Base-by-base conservation (phyloP, 139 green algal species). In the Zygnema cylindricum region DNA sequence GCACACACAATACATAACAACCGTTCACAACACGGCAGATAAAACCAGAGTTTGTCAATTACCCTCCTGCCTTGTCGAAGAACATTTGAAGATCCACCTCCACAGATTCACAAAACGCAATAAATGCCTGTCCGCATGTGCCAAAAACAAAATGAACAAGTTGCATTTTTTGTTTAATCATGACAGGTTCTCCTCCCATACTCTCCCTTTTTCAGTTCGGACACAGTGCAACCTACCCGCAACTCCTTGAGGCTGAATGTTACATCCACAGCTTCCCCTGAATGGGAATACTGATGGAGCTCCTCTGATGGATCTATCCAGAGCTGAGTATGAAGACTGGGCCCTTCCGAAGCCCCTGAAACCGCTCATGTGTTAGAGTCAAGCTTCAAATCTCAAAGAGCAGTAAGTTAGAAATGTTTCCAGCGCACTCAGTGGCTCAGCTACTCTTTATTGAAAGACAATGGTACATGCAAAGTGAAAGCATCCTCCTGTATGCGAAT, bases 181-280 rank as follows among this genome's bases (percentile, higher is more conserved):
- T 16, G 36, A 33, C 35, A 33, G 36, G 33, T 35, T 55, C 69
- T 38, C 71, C 2, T 38, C 1, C 16, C 16, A 21, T 38, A 22
- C 40, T 78, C 16, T 16, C 11, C 71, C 71, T 23, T 21, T 23
- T 21, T 63, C 11, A 42, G 25, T 38, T 78, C 71, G 25, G n/a
- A n/a, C n/a, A n/a, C n/a, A n/a, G n/a, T n/a, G n/a, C 71, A 77
- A 39, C 82, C 32, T 42, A 91, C 86, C 84, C 89, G 88, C 30
- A 92, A 57, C 63, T 92, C 88, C 38, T 91, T 91, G 40, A 92
- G 49, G 25, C 57, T 87, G 88, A 92, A 92, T 23, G 88, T 92
- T 36, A 92, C 77, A 39, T 92, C 88, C 36, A 91, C 55, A 0
- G 88, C 78, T 7, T 85, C 83, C 22, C 88, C 88, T 25, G 33